A percentile compares a stretch with the other conserved stretches of the same genome.
Conservation (phyloP, 805 yeast species). For the Metschnikowia cerradonensis region DNA sequence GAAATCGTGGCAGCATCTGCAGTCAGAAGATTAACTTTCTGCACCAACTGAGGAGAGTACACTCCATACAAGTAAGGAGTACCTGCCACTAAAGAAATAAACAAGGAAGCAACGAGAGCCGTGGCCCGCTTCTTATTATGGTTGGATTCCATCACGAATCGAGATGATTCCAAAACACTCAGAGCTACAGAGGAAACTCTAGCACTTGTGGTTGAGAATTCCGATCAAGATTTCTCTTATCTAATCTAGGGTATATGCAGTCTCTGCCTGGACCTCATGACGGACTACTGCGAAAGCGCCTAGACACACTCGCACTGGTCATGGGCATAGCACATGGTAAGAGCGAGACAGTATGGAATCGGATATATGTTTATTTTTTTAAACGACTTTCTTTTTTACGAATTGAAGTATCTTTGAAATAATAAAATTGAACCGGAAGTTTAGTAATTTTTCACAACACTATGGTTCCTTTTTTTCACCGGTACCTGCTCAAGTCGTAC, state of each 20-base stretch:
- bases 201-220: neutral
- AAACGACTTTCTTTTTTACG: too few relatives aligned
- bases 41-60: constrained; percentile 69
- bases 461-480: too few relatives aligned
- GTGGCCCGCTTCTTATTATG: constrained; percentile 3
- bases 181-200: neutral
- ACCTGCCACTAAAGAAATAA: constrained; percentile 66
- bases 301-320: too few relatives aligned
- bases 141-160: neutral
- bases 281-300: neutral
- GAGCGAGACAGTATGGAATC: too few relatives aligned
- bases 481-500: too few relatives aligned
- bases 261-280: neutral
- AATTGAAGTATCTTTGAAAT: too few relatives aligned
- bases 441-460: too few relatives aligned
- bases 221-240: neutral
- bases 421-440: too few relatives aligned
- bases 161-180: neutral
- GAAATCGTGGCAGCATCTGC: constrained; percentile 63
- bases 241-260: neutral
- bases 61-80: constrained; percentile 72
- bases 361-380: too few relatives aligned
- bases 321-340: too few relatives aligned
- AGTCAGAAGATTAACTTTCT: constrained; percentile 52
- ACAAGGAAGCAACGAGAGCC: constrained; percentile 29